Evolutionary conservation across 208 protist species (phyloP).

Genomic region (Wallacemonas collosoma): DNA sequence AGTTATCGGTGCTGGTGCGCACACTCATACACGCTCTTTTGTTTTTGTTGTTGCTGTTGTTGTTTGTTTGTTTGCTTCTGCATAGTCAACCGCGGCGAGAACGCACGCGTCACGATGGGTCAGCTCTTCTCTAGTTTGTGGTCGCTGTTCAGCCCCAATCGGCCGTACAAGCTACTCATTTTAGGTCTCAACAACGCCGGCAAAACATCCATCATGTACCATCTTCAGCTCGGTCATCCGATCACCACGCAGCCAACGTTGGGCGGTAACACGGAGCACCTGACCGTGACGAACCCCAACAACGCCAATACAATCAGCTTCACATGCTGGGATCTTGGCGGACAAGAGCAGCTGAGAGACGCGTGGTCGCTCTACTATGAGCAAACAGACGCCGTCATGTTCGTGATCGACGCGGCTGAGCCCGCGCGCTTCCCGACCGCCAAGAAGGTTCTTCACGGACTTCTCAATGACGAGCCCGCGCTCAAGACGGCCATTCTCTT

Average conservation of each 20-base stretch:
- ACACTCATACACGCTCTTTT: neutral
- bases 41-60: slow-evolving; percentile 6
- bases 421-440: slow-evolving; percentile 66
- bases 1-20: neutral
- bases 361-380: slow-evolving; percentile 97
- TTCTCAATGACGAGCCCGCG: slow-evolving; percentile 85
- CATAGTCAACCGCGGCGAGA: neutral
- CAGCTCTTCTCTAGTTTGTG: slow-evolving; percentile 69
- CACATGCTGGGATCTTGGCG: slow-evolving; percentile 98
- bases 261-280: slow-evolving; percentile 95
- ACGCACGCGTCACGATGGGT: slow-evolving; percentile 40
- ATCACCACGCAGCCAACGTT: slow-evolving; percentile 98
- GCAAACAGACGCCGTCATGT: slow-evolving; percentile 94
- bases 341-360: slow-evolving; percentile 91
- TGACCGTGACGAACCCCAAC: slow-evolving; percentile 97
- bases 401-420: slow-evolving; percentile 94
- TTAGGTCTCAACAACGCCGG: slow-evolving; percentile 96
- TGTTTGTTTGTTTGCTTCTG: neutral
- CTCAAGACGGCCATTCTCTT: slow-evolving; percentile 88
- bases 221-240: slow-evolving; percentile 96
- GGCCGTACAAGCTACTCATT: slow-evolving; percentile 92
- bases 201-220: slow-evolving; percentile 99
- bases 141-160: slow-evolving; percentile 48
- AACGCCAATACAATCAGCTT: slow-evolving; percentile 84
- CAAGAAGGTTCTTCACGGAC: slow-evolving; percentile 77